Evolutionary conservation across 2,329 filamentous ascomycete genomes (phyloP).

Genomic region (Ceratocystis variospora): DNA sequence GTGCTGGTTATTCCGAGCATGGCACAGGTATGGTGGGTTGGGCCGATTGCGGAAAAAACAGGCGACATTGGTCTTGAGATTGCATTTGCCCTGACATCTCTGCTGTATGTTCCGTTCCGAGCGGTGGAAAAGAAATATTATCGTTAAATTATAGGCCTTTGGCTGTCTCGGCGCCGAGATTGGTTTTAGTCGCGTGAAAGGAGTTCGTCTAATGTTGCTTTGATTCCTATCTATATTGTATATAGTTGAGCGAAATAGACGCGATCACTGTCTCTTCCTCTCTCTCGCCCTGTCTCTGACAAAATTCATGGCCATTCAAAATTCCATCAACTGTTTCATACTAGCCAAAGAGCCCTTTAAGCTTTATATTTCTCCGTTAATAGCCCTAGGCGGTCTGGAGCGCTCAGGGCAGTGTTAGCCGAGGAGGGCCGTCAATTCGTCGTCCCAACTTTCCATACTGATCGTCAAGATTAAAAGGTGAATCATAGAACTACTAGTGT

Average conservation of each 20-base stretch:
- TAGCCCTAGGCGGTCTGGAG: background rate
- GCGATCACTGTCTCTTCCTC: too few species aligned
- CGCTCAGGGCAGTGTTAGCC: background rate
- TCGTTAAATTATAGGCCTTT: background rate
- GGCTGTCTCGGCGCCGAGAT: too few species aligned
- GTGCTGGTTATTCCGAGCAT: constrained; percentile 45
- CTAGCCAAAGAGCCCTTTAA: background rate
- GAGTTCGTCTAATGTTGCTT: too few species aligned
- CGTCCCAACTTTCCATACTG: too few species aligned
- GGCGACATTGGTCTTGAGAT: constrained; percentile 55
- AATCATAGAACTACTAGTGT: too few species aligned
- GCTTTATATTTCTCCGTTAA: background rate
- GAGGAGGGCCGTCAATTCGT: background rate
- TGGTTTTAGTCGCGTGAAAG: too few species aligned
- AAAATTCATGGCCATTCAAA: too few species aligned
- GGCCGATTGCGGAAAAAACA: constrained; percentile 44
- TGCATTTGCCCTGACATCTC: constrained; percentile 38
- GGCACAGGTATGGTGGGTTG: constrained; percentile 47
- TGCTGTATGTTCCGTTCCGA: constrained; percentile 36
- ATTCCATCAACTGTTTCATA: background rate
- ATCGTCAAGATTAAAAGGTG: too few species aligned
- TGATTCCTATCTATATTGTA: too few species aligned
- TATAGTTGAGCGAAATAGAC: too few species aligned
- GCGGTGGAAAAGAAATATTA: constrained; percentile 31
- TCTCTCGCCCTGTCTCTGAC: too few species aligned